Evolutionary conservation across 495 filamentous ascomycete species (phyloP).

Genomic region (Talaromyces borbonicus): DNA sequence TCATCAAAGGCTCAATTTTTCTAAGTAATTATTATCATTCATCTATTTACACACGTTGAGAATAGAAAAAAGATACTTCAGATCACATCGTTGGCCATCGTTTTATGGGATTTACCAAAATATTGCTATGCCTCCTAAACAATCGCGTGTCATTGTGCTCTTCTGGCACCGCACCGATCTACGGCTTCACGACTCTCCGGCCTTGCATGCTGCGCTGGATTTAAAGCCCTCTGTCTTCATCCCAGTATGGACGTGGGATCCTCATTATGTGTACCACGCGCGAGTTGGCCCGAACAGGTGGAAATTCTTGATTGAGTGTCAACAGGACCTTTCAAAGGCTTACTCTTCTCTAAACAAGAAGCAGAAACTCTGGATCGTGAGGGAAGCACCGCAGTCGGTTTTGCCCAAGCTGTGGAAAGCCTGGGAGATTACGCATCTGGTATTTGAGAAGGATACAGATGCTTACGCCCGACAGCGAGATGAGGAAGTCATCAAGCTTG

Average conservation of each 20-base stretch:
- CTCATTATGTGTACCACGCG: constrained; percentile 61
- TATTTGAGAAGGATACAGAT: constrained; percentile 68
- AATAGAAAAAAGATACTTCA: too few species aligned
- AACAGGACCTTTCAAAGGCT: constrained; percentile 49
- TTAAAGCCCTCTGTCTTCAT: constrained; percentile 52
- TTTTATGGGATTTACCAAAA: neutral
- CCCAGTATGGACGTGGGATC: constrained; percentile 63
- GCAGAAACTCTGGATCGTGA: constrained; percentile 55
- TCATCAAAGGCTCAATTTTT: neutral
- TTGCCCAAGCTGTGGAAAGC: constrained; percentile 56
- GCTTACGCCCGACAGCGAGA: constrained; percentile 55
- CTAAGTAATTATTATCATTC: neutral
- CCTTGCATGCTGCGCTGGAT: constrained; percentile 52
- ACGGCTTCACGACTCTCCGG: constrained; percentile 61
- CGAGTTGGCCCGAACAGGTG: constrained; percentile 57
- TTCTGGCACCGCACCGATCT: constrained; percentile 71
- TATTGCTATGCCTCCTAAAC: constrained; percentile 14
- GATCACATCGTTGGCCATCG: too few species aligned
- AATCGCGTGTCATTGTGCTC: constrained; percentile 44
- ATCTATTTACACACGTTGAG: too few species aligned
- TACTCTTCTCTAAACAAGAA: constrained; percentile 52
- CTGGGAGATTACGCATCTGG: constrained; percentile 59
- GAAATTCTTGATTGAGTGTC: constrained; percentile 60
- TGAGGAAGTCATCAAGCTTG: constrained; percentile 39
- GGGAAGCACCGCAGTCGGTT: constrained; percentile 57